Evolutionary conservation across 805 yeast species (phyloP).

Genomic region (Candida chauliodis): DNA sequence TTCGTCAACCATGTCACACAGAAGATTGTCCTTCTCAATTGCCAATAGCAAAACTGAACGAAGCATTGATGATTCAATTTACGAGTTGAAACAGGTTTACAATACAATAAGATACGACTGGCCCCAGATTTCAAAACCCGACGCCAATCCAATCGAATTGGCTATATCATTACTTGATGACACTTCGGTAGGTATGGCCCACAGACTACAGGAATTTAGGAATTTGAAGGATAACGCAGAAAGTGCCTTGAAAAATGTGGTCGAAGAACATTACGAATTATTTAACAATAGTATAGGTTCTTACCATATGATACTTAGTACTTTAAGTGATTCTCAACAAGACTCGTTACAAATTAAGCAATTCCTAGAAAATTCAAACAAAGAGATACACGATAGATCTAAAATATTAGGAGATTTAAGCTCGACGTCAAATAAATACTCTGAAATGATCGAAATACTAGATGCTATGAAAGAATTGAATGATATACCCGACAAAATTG

Average conservation of each 20-base stretch:
- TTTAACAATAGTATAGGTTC: constrained; percentile 85
- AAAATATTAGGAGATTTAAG: constrained; percentile 63
- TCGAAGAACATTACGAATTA: constrained; percentile 76
- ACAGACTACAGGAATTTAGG: constrained; percentile 62
- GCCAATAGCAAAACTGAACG: constrained; percentile 1
- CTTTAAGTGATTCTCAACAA: constrained; percentile 63
- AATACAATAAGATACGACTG: constrained; percentile 40
- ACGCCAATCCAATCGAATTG: constrained; percentile 74
- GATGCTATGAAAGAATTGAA: constrained; percentile 62
- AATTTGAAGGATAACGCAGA: constrained; percentile 57
- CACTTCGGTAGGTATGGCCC: constrained; percentile 88
- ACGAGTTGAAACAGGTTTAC: constrained; percentile 32
- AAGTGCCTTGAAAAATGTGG: constrained; percentile 59
- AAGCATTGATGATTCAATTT: constrained; percentile 23
- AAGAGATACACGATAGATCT: constrained; percentile 50
- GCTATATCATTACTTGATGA: constrained; percentile 82
- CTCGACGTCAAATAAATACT: constrained; percentile 56
- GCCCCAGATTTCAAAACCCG: constrained; percentile 38
- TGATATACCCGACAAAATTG: constrained; percentile 59
- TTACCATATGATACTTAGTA: constrained; percentile 65
- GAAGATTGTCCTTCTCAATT: constrained; percentile 10
- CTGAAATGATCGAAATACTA: constrained; percentile 67
- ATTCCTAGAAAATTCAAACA: constrained; percentile 46
- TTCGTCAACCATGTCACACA: constrained; percentile 5
- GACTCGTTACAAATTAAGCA: constrained; percentile 47